Evolutionary conservation across 2,329 filamentous ascomycete genomes (phyloP).

Genomic region (Hymenoscyphus fructigenus): DNA sequence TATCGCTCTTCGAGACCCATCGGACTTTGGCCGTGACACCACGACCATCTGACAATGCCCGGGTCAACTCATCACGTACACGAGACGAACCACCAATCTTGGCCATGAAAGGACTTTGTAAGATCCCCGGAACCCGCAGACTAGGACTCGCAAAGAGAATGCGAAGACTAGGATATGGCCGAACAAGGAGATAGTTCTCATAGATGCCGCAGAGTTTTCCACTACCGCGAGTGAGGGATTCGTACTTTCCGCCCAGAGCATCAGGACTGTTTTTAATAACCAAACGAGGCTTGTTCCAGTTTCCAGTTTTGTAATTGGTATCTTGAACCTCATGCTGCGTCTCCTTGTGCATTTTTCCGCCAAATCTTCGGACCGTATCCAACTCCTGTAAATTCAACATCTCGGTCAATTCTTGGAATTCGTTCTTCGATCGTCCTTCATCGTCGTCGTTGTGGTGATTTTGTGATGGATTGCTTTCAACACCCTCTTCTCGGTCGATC

Average conservation of each 20-base stretch:
- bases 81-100: conserved; percentile 51
- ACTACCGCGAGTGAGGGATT: conserved; percentile 21
- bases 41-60: conserved; percentile 65
- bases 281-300: conserved; percentile 44
- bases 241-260: conserved; percentile 13
- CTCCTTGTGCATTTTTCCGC: conserved; percentile 60
- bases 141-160: conserved; percentile 70
- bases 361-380: conserved; percentile 60
- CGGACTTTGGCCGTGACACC: conserved; percentile 74
- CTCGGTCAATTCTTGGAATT: conserved; percentile 65
- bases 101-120: conserved; percentile 58
- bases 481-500: conserved; percentile 36
- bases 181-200: conserved; percentile 61
- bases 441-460: conserved; percentile 20
- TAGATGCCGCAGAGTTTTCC: conserved; percentile 45
- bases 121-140: conserved; percentile 64
- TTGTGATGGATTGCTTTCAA: conserved; percentile 22
- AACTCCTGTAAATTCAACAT: conserved; percentile 70
- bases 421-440: conserved; percentile 47
- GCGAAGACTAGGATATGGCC: conserved; percentile 63
- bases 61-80: conserved; percentile 48
- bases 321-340: conserved; percentile 47
- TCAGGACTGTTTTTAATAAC: conserved; percentile 38
- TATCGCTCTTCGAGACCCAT: conserved; percentile 57
- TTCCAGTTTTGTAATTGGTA: conserved; percentile 28